A percentile compares a stretch with the other conserved stretches of the same genome.
Conservation (phyloP, 768 basidiomycete species). For the Agaricus blazei region DNA sequence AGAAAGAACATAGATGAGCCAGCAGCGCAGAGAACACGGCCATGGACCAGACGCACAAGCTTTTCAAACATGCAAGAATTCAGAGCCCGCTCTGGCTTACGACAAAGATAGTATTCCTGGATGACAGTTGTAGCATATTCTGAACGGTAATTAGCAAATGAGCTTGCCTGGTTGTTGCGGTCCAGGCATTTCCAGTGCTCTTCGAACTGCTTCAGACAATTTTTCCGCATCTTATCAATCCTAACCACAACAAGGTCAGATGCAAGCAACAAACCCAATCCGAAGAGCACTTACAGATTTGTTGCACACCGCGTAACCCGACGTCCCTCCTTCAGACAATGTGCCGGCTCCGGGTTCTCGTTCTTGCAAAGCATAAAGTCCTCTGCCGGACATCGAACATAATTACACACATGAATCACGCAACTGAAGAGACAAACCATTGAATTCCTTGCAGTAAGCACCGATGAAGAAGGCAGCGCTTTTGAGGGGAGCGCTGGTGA, state of each 20-base stretch:
- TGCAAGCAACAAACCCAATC: not conserved
- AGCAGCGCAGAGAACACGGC: not conserved
- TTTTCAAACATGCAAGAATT: slow-evolving; percentile 97
- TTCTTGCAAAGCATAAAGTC: slow-evolving; percentile 90
- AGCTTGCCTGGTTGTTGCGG: slow-evolving; percentile 83
- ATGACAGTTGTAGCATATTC: not conserved
- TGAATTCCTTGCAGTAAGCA: slow-evolving; percentile 92
- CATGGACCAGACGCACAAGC: slow-evolving; percentile 53
- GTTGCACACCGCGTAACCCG: slow-evolving; percentile 93
- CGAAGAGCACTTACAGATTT: slow-evolving; percentile 66
- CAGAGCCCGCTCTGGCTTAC: slow-evolving; percentile 80
- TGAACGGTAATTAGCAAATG: not conserved
- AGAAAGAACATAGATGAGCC: not conserved
- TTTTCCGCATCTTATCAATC: slow-evolving; percentile 89
- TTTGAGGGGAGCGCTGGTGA: slow-evolving; percentile 90
- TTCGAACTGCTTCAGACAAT: slow-evolving; percentile 83
- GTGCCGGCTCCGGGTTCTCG: slow-evolving; percentile 83
- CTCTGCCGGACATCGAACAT: slow-evolving; percentile 18
- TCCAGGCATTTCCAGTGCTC: slow-evolving; percentile 95
- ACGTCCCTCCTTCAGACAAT: slow-evolving; percentile 93
- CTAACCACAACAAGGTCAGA: slow-evolving; percentile 33
- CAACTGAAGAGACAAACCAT: slow-evolving; percentile 56
- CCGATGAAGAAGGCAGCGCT: slow-evolving; percentile 97
- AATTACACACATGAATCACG: slow-evolving; percentile 1
- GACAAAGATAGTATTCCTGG: slow-evolving; percentile 86